Conservation (phyloP, 1,284 basidiomycete species). For the Ganoderma meredithae region DNA sequence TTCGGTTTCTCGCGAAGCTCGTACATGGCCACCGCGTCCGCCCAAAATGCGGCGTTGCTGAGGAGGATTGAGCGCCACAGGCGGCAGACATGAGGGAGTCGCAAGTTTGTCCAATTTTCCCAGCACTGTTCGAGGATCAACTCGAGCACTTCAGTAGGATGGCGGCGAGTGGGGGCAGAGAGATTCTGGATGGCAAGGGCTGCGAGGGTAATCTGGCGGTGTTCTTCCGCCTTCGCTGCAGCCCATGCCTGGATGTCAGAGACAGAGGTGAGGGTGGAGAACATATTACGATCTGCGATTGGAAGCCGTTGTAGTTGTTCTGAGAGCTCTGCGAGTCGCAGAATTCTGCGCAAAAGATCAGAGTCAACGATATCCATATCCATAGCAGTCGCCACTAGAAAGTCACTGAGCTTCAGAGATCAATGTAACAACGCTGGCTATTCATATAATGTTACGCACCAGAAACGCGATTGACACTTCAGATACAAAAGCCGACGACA, state of each 20-base stretch:
- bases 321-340: not conserved
- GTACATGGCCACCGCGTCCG: not conserved
- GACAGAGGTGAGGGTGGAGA: not conserved
- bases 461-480: not conserved
- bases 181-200: conserved; percentile 7
- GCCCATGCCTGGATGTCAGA: not conserved
- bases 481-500: not conserved
- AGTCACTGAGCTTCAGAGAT: not conserved
- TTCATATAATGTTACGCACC: not conserved
- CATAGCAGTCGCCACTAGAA: not conserved
- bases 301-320: not conserved
- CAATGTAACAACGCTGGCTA: not conserved
- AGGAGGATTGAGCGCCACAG: not conserved
- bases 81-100: conserved; percentile 1
- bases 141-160: conserved; percentile 3
- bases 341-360: not conserved
- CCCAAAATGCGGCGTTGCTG: not conserved
- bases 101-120: not conserved
- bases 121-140: not conserved
- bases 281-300: not conserved
- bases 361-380: not conserved
- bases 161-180: not conserved
- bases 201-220: not conserved
- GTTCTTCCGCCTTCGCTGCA: not conserved
- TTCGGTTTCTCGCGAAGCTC: not conserved